These are phyloP conservation scores for Moringa oleifera DNA, from an alignment of 345 rosid genomes.

Conservation along the genomic window DNA sequence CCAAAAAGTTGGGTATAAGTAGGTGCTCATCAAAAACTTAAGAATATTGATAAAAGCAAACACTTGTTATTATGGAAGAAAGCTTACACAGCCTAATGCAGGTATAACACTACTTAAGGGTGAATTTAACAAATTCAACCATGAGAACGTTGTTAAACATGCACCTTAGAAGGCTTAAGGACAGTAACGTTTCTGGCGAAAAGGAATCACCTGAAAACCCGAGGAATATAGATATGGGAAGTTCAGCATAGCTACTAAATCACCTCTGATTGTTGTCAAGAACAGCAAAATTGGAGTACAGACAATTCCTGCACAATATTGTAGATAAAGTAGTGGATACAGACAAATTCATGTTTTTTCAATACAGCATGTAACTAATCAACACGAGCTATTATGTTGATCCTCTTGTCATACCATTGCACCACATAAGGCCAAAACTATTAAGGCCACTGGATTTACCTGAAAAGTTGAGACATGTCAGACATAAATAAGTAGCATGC, in stretches of 20 bases:
- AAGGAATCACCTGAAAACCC: conserved; percentile 52
- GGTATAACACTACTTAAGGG: too few species aligned
- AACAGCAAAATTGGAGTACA: conserved; percentile 48
- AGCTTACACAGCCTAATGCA: too few species aligned
- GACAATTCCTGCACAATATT: conserved; percentile 36
- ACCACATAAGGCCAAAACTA: conserved; percentile 71
- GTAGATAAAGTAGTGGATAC: neutral
- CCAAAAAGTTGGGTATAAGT: too few species aligned
- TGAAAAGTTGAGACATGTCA: conserved; percentile 15
- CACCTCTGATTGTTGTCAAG: conserved; percentile 59
- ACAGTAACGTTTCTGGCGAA: neutral
- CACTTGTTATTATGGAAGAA: too few species aligned
- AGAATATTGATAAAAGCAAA: too few species aligned
- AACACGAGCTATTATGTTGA: neutral
- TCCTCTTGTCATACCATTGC: conserved; percentile 41
- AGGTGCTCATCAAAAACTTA: too few species aligned
- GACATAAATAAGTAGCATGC: neutral
- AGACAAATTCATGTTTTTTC: neutral
- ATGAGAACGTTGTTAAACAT: too few species aligned
- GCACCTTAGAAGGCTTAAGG: neutral
- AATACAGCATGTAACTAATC: neutral
- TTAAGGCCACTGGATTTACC: conserved; percentile 64
- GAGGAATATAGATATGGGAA: conserved; percentile 47
- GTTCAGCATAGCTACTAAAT: conserved; percentile 36
- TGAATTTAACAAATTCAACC: too few species aligned